phyloP scores from a whole-genome alignment of 2,329 filamentous ascomycete genomes.

The Ophiognomonia clavigignenti-juglandacearum region DNA sequence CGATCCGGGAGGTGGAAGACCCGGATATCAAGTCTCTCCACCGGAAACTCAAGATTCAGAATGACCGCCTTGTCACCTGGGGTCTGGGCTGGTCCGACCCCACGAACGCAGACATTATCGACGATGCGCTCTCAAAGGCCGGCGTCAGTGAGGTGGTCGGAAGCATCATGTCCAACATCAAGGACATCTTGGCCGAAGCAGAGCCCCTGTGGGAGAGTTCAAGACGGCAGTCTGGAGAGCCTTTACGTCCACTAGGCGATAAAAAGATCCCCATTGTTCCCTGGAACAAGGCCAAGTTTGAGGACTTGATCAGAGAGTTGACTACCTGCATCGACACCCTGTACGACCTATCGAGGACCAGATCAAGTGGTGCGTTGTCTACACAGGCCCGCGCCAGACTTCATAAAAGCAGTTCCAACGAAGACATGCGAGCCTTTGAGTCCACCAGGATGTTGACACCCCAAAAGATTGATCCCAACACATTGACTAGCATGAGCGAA shows the following conservation, averaged over 20 bases:
- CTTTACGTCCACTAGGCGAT: conserved; percentile 37
- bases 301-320: conserved; percentile 68
- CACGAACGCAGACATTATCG: conserved; percentile 63
- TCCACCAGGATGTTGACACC: conserved; percentile 58
- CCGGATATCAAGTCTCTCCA: conserved; percentile 69
- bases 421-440: conserved; percentile 49
- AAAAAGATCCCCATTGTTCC: conserved; percentile 52
- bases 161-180: conserved; percentile 75
- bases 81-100: conserved; percentile 77
- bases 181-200: conserved; percentile 72
- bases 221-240: conserved; percentile 37
- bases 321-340: conserved; percentile 76
- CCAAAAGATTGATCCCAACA: conserved; percentile 52
- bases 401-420: conserved; percentile 32
- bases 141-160: conserved; percentile 73
- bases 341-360: conserved; percentile 68
- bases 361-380: conserved; percentile 40
- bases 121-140: conserved; percentile 65
- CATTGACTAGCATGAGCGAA: conserved; percentile 43
- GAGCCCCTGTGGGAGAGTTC: conserved; percentile 66
- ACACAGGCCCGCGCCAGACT: conserved; percentile 27
- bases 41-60: conserved; percentile 74
- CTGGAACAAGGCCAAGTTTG: conserved; percentile 69
- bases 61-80: conserved; percentile 74
- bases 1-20: conserved; percentile 57